Percentiles rank a stretch among this genome's conserved stretches.
phyloP scores from a whole-genome alignment of 1,284 basidiomycete species.

The Neotropicomus parvogracilis region DNA sequence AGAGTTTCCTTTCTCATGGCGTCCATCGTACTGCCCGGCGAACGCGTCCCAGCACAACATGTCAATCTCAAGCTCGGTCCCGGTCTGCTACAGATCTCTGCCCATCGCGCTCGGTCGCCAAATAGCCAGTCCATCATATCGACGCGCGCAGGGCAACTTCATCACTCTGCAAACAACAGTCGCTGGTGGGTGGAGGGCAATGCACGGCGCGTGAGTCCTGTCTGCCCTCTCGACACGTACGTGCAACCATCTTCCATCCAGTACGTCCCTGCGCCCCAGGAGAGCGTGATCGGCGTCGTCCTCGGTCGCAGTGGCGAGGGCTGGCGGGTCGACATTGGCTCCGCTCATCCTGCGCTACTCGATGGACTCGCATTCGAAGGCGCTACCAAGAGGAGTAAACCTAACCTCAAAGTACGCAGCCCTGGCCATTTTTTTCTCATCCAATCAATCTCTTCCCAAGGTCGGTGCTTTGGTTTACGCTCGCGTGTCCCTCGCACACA shows the following conservation, averaged over 20 bases:
- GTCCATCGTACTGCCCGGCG: constrained; percentile 62
- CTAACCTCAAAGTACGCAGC: constrained; percentile 68
- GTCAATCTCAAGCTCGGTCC: constrained; percentile 78
- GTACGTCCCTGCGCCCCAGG: constrained; percentile 83
- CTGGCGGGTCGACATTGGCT: constrained; percentile 80
- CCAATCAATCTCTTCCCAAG: constrained; percentile 37
- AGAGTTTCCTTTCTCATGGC: constrained; percentile 38
- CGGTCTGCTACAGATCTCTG: constrained; percentile 53
- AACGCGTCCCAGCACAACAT: constrained; percentile 63
- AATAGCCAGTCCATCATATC: constrained; percentile 46
- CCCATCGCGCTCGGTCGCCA: constrained; percentile 18
- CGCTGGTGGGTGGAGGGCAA: constrained; percentile 83
- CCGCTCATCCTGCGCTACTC: constrained; percentile 70
- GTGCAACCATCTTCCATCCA: constrained; percentile 30
- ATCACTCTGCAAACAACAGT: constrained; percentile 65
- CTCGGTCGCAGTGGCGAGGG: constrained; percentile 70
- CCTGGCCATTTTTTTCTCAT: background rate
- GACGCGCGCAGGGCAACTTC: constrained; percentile 63
- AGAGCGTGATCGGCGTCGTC: constrained; percentile 74
- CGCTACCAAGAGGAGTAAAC: constrained; percentile 79
- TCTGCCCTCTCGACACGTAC: background rate
- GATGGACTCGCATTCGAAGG: constrained; percentile 85
- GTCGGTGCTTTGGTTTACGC: constrained; percentile 80
- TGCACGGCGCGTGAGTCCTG: constrained; percentile 57
- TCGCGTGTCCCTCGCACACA: constrained; percentile 79